Conservation (phyloP, 139 green algal genomes). For the Chlamydomonas sphaeroides region DNA sequence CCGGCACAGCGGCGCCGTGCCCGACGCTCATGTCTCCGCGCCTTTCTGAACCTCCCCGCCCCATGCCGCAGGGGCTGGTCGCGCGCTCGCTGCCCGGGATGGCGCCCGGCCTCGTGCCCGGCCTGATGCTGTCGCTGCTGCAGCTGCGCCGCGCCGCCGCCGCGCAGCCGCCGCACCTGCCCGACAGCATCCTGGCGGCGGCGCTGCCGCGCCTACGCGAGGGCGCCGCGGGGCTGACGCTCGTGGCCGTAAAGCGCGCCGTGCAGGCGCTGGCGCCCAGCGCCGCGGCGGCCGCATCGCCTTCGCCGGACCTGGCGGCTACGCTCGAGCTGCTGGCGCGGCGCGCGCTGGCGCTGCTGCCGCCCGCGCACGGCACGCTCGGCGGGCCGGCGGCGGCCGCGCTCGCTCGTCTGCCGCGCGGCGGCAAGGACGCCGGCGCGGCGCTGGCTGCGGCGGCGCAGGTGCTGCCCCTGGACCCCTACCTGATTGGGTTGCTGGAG, state of each 20-base stretch:
- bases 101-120: not conserved
- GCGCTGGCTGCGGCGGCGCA: slow-evolving; percentile 13
- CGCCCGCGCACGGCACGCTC: not conserved
- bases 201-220: slow-evolving; percentile 2
- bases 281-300: not conserved
- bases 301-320: not conserved
- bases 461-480: not conserved
- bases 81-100: not conserved
- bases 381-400: not conserved
- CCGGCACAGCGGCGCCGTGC: no score
- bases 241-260: slow-evolving; percentile 16
- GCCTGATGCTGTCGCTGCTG: not conserved
- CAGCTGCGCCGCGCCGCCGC: not conserved
- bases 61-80: not conserved
- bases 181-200: not conserved
- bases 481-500: not conserved
- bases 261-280: slow-evolving; percentile 17
- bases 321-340: slow-evolving; percentile 8
- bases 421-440: not conserved
- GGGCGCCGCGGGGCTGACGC: not conserved
- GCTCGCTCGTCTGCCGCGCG: not conserved
- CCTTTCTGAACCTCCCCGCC: no score
- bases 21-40: no score
- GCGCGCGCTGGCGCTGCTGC: slow-evolving; percentile 10
- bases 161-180: not conserved